Conservation (phyloP, 306 rosid genomes). For the Cucurbita ficifolia region DNA sequence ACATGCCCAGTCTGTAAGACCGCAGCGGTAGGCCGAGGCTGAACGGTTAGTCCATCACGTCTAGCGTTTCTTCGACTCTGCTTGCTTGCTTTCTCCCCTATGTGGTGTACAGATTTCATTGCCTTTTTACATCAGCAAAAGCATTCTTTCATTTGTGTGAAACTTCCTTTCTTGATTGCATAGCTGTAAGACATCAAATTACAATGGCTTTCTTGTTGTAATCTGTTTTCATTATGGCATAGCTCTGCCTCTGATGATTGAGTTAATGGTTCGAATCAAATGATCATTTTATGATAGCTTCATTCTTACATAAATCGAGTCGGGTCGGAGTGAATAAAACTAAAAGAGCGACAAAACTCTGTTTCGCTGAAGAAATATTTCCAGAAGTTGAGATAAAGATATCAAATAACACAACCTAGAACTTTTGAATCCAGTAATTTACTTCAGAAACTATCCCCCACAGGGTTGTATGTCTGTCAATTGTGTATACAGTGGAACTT, state of each 20-base stretch:
- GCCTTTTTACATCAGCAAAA: conserved; percentile 20
- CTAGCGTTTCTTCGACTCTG: conserved; percentile 5
- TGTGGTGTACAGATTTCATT: conserved; percentile 54
- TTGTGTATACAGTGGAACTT: background rate
- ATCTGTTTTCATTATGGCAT: background rate
- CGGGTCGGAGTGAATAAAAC: background rate
- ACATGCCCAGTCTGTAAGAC: conserved; percentile 85
- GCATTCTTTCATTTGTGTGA: conserved; percentile 41
- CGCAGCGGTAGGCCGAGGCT: conserved; percentile 40
- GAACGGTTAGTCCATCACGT: conserved; percentile 8
- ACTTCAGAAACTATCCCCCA: background rate
- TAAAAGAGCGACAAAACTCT: too few species aligned
- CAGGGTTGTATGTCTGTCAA: background rate
- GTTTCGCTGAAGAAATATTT: too few species aligned
- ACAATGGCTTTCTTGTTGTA: background rate
- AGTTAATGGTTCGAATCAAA: background rate
- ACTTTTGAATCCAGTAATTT: background rate
- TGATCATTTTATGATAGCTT: background rate
- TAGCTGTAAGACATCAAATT: conserved; percentile 1
- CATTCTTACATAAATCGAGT: background rate
- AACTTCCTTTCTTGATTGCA: conserved; percentile 11
- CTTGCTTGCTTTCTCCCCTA: conserved; percentile 8
- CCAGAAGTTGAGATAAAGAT: too few species aligned
- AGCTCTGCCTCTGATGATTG: background rate
- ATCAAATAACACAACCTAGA: too few species aligned